Evolutionary conservation across 257 asterid species (phyloP).

Genomic region (Gardenia jasminoides): DNA sequence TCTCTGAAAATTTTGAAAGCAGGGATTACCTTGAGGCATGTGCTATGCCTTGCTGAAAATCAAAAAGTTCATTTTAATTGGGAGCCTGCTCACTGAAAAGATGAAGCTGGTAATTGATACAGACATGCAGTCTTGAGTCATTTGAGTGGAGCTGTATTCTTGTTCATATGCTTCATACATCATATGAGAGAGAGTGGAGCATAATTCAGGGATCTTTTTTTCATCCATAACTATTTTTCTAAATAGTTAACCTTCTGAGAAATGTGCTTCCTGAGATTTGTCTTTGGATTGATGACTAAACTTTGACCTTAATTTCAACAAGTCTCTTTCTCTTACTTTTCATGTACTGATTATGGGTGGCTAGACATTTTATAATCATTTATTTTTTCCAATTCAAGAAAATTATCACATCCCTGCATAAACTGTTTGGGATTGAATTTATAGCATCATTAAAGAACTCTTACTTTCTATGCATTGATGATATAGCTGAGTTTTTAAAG

Average conservation of each 20-base stretch:
- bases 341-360: neutral
- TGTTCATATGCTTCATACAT: neutral
- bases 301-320: neutral
- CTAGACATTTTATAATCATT: no score
- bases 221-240: neutral
- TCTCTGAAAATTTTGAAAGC: neutral
- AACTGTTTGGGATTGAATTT: neutral
- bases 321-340: neutral
- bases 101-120: neutral
- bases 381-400: neutral
- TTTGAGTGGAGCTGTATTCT: neutral
- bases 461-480: neutral
- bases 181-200: neutral
- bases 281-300: neutral
- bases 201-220: neutral
- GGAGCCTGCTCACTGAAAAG: neutral
- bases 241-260: neutral
- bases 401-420: neutral
- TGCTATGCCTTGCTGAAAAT: neutral
- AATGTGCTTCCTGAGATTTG: neutral
- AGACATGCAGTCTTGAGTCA: neutral
- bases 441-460: neutral
- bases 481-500: neutral
- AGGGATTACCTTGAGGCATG: neutral
- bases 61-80: neutral